Base-by-base conservation (phyloP, 1,284 basidiomycete genomes). In the Pisolithus thermaeus region DNA sequence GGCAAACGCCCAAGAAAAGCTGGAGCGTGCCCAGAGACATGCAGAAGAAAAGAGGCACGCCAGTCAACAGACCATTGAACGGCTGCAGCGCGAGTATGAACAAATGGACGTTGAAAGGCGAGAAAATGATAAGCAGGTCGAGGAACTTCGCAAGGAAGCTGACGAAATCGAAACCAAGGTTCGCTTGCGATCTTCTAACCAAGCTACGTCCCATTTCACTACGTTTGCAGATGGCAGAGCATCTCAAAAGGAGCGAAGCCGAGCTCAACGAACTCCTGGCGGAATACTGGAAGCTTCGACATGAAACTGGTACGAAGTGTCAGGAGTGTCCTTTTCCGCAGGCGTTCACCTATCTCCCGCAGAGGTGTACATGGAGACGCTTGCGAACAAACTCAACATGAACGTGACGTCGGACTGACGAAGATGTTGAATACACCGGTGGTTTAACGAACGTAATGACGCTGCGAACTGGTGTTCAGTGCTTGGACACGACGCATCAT, bases 361-460 rank as follows among this genome's bases (percentile, higher is more conserved):
- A 89, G 87, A 88, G 64, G 77, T 88, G 1, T 90, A 88, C 59
- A 89, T 89, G 85, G 87, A 89, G 65, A 88, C 82, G 0, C 70
- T 90, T 16, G 84, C 86, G 3, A 85, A 86, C 65, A 78, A 79
- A 56, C 63, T 80, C 28, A 85, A 83, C 52, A 67, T 86, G 57
- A 80, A 76, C 50, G 77, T 84, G 68, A 48, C 57, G 8, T 58
- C 67, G 54, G 71, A 58, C 67, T 78, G 52, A 66, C 55, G 20
- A 55, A 61, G 5, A 46, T 22, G 27, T 45, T 44, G n/a, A 11
- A 39, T 11, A 14, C 16, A 12, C 18, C 20, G 14, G 41, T n/a
- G 11, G 8, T 42, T 47, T 4, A 28, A 18, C 4, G 11, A 4
- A 40, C 32, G 42, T 35, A 45, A 36, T 22, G 3, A 47, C 20